Conservation (phyloP, 495 filamentous ascomycete genomes). For the Lophiotrema nucula region DNA sequence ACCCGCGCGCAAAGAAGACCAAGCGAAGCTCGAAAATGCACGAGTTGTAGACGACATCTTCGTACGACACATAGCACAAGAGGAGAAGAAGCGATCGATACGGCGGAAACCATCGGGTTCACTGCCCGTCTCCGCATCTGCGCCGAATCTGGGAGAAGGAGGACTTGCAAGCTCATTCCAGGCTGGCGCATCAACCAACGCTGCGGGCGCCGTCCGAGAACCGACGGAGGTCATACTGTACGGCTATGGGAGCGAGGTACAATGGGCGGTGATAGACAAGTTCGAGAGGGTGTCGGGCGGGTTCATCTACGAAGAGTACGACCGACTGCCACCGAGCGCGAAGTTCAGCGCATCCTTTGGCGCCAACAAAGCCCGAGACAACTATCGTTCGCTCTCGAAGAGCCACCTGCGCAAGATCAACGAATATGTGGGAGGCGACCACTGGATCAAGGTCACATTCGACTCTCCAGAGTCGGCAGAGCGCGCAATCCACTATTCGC, state of each 20-base stretch:
- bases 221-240: slow-evolving; percentile 82
- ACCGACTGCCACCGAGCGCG: slow-evolving; percentile 65
- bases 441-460: slow-evolving; percentile 94
- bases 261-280: slow-evolving; percentile 82
- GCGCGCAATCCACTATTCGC: slow-evolving; percentile 69
- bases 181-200: slow-evolving; percentile 32
- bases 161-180: slow-evolving; percentile 32
- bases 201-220: slow-evolving; percentile 45
- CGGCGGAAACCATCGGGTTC: slow-evolving; percentile 37
- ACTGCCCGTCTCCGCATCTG: slow-evolving; percentile 26
- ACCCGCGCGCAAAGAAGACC: slow-evolving; percentile 53
- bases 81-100: slow-evolving; percentile 22
- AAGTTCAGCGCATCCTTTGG: slow-evolving; percentile 62
- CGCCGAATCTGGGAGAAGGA: slow-evolving; percentile 17
- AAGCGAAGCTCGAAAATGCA: slow-evolving; percentile 49
- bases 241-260: slow-evolving; percentile 70
- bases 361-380: slow-evolving; percentile 39
- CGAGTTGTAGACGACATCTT: slow-evolving; percentile 37
- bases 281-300: slow-evolving; percentile 74
- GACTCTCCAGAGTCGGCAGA: slow-evolving; percentile 78
- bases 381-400: slow-evolving; percentile 58
- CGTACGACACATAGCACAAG: slow-evolving; percentile 7
- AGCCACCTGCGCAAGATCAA: slow-evolving; percentile 74
- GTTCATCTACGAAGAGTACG: slow-evolving; percentile 86
- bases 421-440: slow-evolving; percentile 69